These are phyloP conservation scores for Coffea canephora DNA, from an alignment of 257 asterid species.

Conservation along the genomic window DNA sequence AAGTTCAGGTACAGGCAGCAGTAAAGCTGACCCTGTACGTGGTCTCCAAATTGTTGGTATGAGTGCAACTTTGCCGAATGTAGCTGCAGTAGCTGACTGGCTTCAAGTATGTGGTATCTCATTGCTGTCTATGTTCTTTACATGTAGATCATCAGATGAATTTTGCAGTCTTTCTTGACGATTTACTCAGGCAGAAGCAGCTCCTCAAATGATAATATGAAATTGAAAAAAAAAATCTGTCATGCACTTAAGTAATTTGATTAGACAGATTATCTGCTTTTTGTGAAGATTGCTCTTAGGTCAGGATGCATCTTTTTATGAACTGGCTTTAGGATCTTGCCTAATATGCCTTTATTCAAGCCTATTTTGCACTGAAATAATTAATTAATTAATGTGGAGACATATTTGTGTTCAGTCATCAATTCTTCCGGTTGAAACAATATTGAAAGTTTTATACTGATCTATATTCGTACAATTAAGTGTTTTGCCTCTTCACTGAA, in stretches of 20 bases:
- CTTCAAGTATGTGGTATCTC: conserved; percentile 66
- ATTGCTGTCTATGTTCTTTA: conserved; percentile 14
- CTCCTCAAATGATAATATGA: background rate
- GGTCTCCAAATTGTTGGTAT: conserved; percentile 96
- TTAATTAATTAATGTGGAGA: background rate
- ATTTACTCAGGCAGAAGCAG: conserved; percentile 7
- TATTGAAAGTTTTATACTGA: background rate
- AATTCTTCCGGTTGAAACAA: background rate
- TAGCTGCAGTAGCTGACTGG: conserved; percentile 93
- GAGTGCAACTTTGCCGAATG: conserved; percentile 98
- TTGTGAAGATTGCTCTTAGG: background rate
- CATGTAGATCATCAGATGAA: background rate
- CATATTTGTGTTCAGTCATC: background rate
- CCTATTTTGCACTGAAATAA: background rate
- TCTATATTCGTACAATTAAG: background rate
- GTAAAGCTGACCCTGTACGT: conserved; percentile 70
- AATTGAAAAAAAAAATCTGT: background rate
- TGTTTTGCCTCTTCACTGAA: background rate
- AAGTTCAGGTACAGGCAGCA: conserved; percentile 79
- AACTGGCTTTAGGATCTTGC: background rate
- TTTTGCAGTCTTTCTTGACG: background rate
- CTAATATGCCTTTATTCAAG: background rate
- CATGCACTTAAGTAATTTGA: background rate
- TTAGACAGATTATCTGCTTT: background rate
- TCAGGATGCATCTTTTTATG: background rate